Evolutionary conservation across 768 basidiomycete species (phyloP), one percentile per base, ranked within the genome.

Genomic region (Sarcomyxa edulis): DNA sequence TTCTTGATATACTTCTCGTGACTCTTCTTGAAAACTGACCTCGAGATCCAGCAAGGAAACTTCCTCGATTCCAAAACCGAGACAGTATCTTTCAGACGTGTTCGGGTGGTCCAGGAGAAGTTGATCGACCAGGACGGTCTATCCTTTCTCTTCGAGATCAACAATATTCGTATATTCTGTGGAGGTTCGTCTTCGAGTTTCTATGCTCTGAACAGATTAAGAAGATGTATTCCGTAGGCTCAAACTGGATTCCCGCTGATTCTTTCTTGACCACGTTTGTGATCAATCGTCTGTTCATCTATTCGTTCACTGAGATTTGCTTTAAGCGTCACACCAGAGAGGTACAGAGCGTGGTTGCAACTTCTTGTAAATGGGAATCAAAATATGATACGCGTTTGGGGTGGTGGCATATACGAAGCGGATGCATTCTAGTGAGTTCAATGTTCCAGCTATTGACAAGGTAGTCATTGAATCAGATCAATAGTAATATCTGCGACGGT

Each of bases 221-320:
- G 18, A 24, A 35, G 39, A 15, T 14, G 16, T 14, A 10, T 7
- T 18, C 12, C 23, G 11, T 22, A 80, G 82, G 91, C 32, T 86
- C 84, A 1, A 93, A 93, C 58, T 93, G 92, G 90, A 97, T 97
- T 49, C 95, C 95, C 4, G 85, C 84, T 0, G 93, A 97, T 58
- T 88, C 81, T 1, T 91, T 96, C 61, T 58, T 95, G 26, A 94
- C 93, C 0, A 81, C 72, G 86, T 87, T 44, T 29, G 75, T 58
- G 20, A n/a, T n/a, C n/a, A n/a, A n/a, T n/a, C 14, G 12, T 37
- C 7, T 37, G 21, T 15, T 40, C 16, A 31, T 36, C n/a, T 28
- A 21, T 20, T 39, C 18, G 14, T 24, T 35, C 26, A 32, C 11
- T 29, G 16, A 39, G 16, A 30, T 26, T 43, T 20, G 30, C 11